Evolutionary conservation across 352 stramenopile genomes (phyloP).

Genomic region (Elongisporangium prolatum): DNA sequence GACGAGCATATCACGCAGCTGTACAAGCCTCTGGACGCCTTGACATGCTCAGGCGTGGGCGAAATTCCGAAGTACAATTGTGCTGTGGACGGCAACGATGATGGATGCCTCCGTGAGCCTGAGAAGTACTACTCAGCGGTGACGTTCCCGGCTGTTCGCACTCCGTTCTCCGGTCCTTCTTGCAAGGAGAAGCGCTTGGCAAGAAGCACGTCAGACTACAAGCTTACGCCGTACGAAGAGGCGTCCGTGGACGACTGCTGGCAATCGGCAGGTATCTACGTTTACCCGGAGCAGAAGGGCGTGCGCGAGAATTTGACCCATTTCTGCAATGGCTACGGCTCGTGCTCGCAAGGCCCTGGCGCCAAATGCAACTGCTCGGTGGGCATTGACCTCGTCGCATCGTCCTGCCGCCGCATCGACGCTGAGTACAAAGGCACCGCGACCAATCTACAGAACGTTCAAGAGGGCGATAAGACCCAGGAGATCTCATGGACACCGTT

Average conservation of each 20-base stretch:
- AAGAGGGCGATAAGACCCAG: neutral
- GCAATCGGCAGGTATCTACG: constrained; percentile 44
- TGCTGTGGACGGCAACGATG: constrained; percentile 47
- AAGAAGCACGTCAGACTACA: constrained; percentile 2
- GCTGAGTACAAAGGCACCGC: constrained; percentile 31
- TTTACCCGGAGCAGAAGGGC: constrained; percentile 59
- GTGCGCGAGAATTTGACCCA: constrained; percentile 50
- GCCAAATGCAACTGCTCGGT: constrained; percentile 51
- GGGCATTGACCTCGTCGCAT: constrained; percentile 32
- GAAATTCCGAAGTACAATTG: constrained; percentile 69
- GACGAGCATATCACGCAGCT: constrained; percentile 59
- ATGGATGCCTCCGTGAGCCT: constrained; percentile 47
- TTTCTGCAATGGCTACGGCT: constrained; percentile 67
- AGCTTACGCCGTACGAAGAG: constrained; percentile 25
- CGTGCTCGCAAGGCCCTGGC: constrained; percentile 44
- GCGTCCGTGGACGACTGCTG: constrained; percentile 72
- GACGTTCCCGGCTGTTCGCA: constrained; percentile 44
- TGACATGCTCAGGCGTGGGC: constrained; percentile 57
- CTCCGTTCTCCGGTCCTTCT: constrained; percentile 34
- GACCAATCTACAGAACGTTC: constrained; percentile 4
- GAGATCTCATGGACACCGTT: constrained; percentile 9
- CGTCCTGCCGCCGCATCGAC: constrained; percentile 61
- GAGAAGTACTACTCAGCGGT: constrained; percentile 61
- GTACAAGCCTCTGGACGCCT: constrained; percentile 54
- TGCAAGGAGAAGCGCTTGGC: constrained; percentile 23